Conservation (phyloP, 2,329 filamentous ascomycete genomes). For the Diaporthe citri region DNA sequence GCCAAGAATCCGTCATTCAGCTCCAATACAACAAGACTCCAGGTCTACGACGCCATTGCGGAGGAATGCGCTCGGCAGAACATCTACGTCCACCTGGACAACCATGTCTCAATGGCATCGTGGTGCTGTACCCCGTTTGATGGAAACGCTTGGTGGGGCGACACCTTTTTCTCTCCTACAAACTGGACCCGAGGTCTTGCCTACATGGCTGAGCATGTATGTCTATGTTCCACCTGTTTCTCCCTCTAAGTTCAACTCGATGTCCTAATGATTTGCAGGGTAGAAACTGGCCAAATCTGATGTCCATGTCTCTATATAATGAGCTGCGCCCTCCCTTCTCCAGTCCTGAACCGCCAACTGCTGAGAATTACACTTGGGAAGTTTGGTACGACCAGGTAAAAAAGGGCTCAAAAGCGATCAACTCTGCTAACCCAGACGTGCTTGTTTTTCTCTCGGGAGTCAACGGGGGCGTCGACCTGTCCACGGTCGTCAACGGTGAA, state of each 20-base stretch:
- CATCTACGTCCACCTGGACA: slow-evolving; percentile 71
- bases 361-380: slow-evolving; percentile 66
- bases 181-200: slow-evolving; percentile 72
- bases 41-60: slow-evolving; percentile 73
- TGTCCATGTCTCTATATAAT: slow-evolving; percentile 66
- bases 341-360: slow-evolving; percentile 48
- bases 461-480: slow-evolving; percentile 67
- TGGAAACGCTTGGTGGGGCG: slow-evolving; percentile 73
- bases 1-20: slow-evolving; percentile 69
- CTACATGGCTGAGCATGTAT: slow-evolving; percentile 72
- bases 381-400: slow-evolving; percentile 66
- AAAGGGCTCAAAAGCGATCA: slow-evolving; percentile 62
- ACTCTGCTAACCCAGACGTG: slow-evolving; percentile 62
- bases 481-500: slow-evolving; percentile 62
- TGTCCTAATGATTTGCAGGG: slow-evolving; percentile 48
- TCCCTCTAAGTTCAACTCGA: slow-evolving; percentile 40
- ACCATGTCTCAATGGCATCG: slow-evolving; percentile 69
- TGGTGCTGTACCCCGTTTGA: slow-evolving; percentile 70
- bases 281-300: slow-evolving; percentile 61
- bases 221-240: slow-evolving; percentile 41
- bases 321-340: slow-evolving; percentile 60
- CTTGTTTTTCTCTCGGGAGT: slow-evolving; percentile 73
- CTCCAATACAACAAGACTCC: slow-evolving; percentile 64
- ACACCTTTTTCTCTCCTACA: slow-evolving; percentile 67
- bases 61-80: slow-evolving; percentile 67